Evolutionary conservation across 1,284 basidiomycete genomes (phyloP), one percentile per base, ranked within the genome.

Genomic region (Malassezia globosa): DNA sequence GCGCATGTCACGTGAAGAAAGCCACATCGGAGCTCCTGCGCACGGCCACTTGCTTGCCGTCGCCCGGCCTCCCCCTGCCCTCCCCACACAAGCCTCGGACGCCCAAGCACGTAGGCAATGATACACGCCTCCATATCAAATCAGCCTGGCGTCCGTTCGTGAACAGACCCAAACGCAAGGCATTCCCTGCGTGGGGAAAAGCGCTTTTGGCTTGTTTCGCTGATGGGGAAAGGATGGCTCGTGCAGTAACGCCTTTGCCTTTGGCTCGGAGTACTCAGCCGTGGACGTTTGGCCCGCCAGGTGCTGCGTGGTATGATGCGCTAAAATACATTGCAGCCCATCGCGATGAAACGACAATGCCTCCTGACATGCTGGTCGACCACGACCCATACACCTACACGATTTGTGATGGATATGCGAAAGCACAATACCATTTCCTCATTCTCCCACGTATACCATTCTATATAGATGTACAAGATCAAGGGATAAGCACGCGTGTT

Each of bases 391-490:
- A 75, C 42, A 80, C 81, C 1, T 61, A 89, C 34, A 84, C 83
- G 3, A 78, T 95, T 44, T 87, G 82, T 65, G 89, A 95, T 74
- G 79, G 77, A 16, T 94, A 78, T 68, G 85, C 85, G 6, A 95
- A 95, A 25, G 38, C 48, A 6, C 47, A 45, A 18, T 44, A 37
- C 16, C 19, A 42, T 24, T 41, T 27, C 33, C 44, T 25, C 8
- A 42, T 37, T 37, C 26, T 48, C 3, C 37, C 48, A 8, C 48
- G 48, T 11, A 23, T 50, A 18, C 48, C 42, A 3, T 41, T 40
- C n/a, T 31, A 18, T 22, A 16, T 37, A 5, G 25, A 24, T 5
- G 3, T 13, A 13, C 11, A 31, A 7, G 43, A 41, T 19, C 5
- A 38, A 41, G 11, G 26, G 29, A 3, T 33, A 37, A 27, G 11